Conservation (phyloP, 495 filamentous ascomycete species). For the Hypoxylon subgilvum region DNA sequence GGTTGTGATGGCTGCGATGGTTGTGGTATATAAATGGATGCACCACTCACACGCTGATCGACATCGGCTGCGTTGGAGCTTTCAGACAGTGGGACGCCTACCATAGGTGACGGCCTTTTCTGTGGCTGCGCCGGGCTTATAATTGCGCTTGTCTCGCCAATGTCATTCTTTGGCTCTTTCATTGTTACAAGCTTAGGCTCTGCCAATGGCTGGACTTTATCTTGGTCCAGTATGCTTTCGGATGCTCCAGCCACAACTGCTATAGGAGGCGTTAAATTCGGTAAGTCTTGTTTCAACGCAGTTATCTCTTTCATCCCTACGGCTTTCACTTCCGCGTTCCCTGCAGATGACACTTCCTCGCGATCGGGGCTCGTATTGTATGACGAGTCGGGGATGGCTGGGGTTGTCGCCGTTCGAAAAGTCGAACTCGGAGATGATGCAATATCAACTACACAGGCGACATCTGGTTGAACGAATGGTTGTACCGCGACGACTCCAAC, state of each 20-base stretch:
- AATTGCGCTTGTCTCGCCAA: background rate
- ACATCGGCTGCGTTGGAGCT: background rate
- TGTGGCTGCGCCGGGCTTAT: background rate
- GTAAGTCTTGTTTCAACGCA: constrained; percentile 13
- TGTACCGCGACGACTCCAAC: constrained; percentile 2
- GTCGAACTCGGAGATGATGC: constrained; percentile 55
- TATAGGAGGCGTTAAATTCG: constrained; percentile 14
- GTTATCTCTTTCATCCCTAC: constrained; percentile 26
- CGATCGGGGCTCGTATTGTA: constrained; percentile 62
- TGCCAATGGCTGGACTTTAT: constrained; percentile 50
- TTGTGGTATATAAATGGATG: background rate
- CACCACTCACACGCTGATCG: background rate
- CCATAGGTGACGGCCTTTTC: background rate
- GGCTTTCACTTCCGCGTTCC: constrained; percentile 42
- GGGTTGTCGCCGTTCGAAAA: constrained; percentile 48
- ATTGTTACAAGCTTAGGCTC: constrained; percentile 38
- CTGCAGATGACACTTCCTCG: constrained; percentile 51
- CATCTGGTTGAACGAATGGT: constrained; percentile 13
- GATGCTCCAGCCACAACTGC: constrained; percentile 21
- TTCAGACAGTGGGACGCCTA: background rate
- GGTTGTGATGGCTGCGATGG: background rate
- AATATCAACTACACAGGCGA: constrained; percentile 34
- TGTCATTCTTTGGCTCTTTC: constrained; percentile 4
- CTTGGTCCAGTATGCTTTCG: constrained; percentile 37
- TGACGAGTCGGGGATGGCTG: constrained; percentile 49